A percentile compares a stretch with the other conserved stretches of the same genome.
Evolutionary conservation across 73 alveolate genomes (phyloP).

Genomic region (Durusdinium trenchii): DNA sequence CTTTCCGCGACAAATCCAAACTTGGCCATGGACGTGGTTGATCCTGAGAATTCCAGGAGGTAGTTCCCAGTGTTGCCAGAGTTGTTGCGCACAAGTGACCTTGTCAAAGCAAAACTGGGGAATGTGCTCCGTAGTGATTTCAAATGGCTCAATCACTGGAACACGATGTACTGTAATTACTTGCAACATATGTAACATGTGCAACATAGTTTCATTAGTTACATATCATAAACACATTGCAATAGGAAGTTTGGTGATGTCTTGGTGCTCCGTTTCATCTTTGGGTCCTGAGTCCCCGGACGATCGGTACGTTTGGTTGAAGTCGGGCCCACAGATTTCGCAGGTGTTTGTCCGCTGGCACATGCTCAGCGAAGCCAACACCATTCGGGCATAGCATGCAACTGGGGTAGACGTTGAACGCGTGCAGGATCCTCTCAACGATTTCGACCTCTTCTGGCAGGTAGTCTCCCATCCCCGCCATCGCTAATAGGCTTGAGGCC

Average conservation of each 20-base stretch:
- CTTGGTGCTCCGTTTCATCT: neutral
- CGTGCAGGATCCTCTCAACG: conserved; percentile 69
- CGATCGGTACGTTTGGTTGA: neutral
- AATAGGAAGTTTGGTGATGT: neutral
- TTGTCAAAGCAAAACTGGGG: neutral
- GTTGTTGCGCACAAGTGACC: conserved; percentile 20
- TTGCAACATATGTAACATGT: neutral
- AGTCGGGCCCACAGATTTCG: neutral
- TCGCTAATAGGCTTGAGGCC: too few species aligned
- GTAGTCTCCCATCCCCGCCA: too few species aligned
- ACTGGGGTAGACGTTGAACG: conserved; percentile 20
- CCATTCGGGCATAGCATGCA: conserved; percentile 91
- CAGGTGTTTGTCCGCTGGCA: conserved; percentile 66
- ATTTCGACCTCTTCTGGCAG: neutral
- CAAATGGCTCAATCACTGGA: too few species aligned
- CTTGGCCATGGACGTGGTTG: conserved; percentile 75
- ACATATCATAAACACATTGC: neutral
- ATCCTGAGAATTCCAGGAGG: neutral
- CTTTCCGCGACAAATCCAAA: conserved; percentile 49
- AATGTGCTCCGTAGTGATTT: too few species aligned
- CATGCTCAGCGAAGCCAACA: conserved; percentile 89
- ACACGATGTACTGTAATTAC: too few species aligned
- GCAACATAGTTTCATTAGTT: neutral
- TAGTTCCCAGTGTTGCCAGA: conserved; percentile 63
- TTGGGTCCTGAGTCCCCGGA: neutral